Evolutionary conservation across 2,329 filamentous ascomycete genomes (phyloP).

Genomic region (Pyrenochaeta sp.): DNA sequence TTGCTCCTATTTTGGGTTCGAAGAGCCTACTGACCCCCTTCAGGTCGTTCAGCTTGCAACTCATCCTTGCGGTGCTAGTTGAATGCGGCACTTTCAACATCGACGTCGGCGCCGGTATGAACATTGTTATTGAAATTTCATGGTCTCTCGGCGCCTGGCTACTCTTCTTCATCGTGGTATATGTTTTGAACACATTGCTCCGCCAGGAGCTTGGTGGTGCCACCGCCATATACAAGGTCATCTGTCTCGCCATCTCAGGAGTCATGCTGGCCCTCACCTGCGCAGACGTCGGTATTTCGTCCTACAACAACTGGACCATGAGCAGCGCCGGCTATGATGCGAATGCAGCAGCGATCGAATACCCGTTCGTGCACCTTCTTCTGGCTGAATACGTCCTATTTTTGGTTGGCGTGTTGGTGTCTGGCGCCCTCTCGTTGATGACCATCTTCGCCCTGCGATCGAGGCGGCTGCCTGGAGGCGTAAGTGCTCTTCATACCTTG

Average conservation of each 20-base stretch:
- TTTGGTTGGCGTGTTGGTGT: constrained; percentile 24
- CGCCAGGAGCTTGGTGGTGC: constrained; percentile 23
- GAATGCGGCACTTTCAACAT: constrained; percentile 15
- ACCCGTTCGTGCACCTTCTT: constrained; percentile 1
- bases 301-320: constrained; percentile 20
- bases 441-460: constrained; percentile 26
- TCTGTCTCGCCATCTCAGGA: constrained; percentile 18
- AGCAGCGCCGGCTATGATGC: neutral
- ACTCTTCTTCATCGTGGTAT: constrained; percentile 35
- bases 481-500: constrained; percentile 16
- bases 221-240: constrained; percentile 15
- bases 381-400: constrained; percentile 27
- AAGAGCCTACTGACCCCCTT: constrained; percentile 8
- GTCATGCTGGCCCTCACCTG: constrained; percentile 31
- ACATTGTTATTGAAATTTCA: constrained; percentile 29
- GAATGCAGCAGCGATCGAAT: neutral
- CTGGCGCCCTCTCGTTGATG: constrained; percentile 17
- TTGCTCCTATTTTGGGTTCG: too few species aligned
- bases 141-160: constrained; percentile 24
- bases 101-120: constrained; percentile 11
- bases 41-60: constrained; percentile 17
- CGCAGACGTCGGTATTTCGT: constrained; percentile 15
- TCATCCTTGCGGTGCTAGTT: constrained; percentile 19
- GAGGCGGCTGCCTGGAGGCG: constrained; percentile 17
- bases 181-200: constrained; percentile 34